Percentiles rank a stretch among this genome's conserved stretches.
These are phyloP conservation scores for Lichtheimia hyalospora DNA, from an alignment of 371 early-diverging fungal genomes.

Conservation along the genomic window DNA sequence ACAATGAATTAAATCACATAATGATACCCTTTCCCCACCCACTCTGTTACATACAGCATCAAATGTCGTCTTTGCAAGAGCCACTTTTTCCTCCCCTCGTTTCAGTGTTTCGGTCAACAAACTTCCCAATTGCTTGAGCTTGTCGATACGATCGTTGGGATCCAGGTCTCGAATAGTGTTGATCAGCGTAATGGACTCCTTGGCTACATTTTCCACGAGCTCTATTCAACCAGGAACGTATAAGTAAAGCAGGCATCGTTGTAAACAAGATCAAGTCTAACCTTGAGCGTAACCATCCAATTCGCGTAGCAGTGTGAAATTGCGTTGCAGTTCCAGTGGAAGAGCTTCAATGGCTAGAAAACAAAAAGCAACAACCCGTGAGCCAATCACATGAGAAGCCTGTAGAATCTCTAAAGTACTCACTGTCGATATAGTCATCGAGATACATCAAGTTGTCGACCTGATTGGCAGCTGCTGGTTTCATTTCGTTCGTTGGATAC, in stretches of 20 bases:
- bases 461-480: conserved; percentile 24
- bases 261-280: conserved; percentile 10
- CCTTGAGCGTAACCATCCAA: conserved; percentile 87
- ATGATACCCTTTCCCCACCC: too few relatives aligned
- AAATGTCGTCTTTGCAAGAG: conserved; percentile 88
- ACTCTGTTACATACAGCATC: conserved; percentile 65
- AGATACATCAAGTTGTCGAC: conserved; percentile 64
- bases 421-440: conserved; percentile 92
- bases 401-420: conserved; percentile 14
- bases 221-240: conserved; percentile 28
- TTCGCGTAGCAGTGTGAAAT: conserved; percentile 88
- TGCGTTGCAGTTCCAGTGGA: conserved; percentile 87
- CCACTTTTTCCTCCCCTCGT: conserved; percentile 91
- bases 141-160: conserved; percentile 57
- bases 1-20: neutral
- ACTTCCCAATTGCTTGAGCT: conserved; percentile 60
- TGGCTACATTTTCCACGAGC: conserved; percentile 60
- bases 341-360: conserved; percentile 80
- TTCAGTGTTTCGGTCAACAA: conserved; percentile 73
- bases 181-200: conserved; percentile 58
- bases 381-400: neutral
- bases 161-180: conserved; percentile 47
- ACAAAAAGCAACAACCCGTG: neutral
- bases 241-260: neutral
- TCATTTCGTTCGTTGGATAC: conserved; percentile 20